Conservation (phyloP, 805 yeast genomes). For the Suhomyces pyralidae region DNA sequence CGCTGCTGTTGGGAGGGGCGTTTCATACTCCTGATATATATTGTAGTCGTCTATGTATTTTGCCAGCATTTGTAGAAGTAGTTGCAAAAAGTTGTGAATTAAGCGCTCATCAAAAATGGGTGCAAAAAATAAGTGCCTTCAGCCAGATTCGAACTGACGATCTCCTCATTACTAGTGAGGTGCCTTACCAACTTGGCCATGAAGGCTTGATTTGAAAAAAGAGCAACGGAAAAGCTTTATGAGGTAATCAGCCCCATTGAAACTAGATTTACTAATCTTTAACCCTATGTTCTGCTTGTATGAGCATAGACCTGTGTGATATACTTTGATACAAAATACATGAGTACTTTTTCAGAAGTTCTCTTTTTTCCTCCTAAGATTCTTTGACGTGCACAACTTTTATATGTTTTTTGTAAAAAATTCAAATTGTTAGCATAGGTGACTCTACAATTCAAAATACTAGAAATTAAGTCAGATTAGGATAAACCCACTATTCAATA, state of each 20-base stretch:
- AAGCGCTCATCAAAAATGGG: not conserved
- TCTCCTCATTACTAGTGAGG: constrained; percentile 16
- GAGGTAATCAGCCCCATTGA: too few relatives aligned
- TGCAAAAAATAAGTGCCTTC: constrained; percentile 10
- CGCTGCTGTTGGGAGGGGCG: constrained; percentile 3
- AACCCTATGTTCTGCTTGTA: too few relatives aligned
- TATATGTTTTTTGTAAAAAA: not conserved
- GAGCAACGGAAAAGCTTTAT: too few relatives aligned
- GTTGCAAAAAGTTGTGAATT: not conserved
- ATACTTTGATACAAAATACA: too few relatives aligned
- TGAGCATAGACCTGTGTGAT: too few relatives aligned
- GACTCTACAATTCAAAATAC: too few relatives aligned
- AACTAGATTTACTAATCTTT: too few relatives aligned
- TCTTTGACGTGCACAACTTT: not conserved
- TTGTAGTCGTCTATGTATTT: constrained; percentile 2
- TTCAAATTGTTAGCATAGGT: too few relatives aligned
- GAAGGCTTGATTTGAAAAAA: constrained; percentile 5
- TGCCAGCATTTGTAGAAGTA: not conserved
- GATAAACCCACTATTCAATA: too few relatives aligned
- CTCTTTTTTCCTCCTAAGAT: too few relatives aligned
- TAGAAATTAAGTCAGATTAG: too few relatives aligned
- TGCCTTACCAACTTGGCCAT: constrained; percentile 16
- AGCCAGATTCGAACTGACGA: constrained; percentile 16
- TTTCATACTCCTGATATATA: constrained; percentile 4
- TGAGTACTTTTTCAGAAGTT: too few relatives aligned